Conservation (phyloP, 306 rosid species). For the Acacia acuminata region DNA sequence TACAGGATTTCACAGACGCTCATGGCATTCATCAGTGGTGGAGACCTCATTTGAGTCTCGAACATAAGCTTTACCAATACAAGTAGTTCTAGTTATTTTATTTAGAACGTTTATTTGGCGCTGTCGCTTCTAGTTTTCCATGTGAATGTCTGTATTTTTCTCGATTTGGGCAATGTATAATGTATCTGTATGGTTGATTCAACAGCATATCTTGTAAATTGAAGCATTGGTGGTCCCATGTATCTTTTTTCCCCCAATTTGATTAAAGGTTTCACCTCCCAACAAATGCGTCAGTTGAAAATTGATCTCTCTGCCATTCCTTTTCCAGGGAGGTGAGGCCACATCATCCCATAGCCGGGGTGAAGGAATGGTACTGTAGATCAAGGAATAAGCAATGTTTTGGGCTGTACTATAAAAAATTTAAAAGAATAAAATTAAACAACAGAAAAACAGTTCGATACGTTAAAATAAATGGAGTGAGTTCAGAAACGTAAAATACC, state of each 20-base stretch:
- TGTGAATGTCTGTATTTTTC: not conserved
- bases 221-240: not conserved
- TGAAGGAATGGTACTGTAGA: not conserved
- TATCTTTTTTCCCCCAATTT: not conserved
- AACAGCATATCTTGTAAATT: not conserved
- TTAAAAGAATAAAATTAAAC: not conserved
- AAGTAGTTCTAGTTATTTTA: constrained; percentile 18
- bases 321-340: too few relatives aligned
- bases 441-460: not conserved
- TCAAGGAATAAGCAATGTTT: not conserved
- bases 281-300: too few relatives aligned
- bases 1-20: constrained; percentile 63
- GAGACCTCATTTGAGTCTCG: constrained; percentile 54
- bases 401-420: too few relatives aligned
- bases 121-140: constrained; percentile 28
- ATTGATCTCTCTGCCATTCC: too few relatives aligned
- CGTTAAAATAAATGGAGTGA: not conserved
- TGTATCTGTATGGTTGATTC: not conserved
- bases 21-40: constrained; percentile 99
- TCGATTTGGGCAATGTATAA: not conserved
- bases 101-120: not conserved
- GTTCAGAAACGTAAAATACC: not conserved
- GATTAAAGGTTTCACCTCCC: too few relatives aligned
- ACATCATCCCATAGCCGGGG: not conserved
- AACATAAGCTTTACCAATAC: constrained; percentile 56